A percentile compares a stretch with the other conserved stretches of the same genome.
Conservation (phyloP, 352 stramenopile species). For the Phytophthora megakarya region DNA sequence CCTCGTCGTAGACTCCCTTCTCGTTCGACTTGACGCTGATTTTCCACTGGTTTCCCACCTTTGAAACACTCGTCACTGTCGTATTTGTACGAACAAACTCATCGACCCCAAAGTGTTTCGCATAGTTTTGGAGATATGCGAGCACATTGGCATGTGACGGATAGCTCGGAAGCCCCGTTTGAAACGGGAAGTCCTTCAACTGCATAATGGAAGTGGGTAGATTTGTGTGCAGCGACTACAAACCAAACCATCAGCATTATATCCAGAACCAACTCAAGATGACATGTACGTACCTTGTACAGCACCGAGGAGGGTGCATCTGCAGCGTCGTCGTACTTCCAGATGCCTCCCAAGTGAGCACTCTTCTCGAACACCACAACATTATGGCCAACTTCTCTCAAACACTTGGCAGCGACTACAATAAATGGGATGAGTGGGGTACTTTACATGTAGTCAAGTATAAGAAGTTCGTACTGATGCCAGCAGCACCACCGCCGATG, state of each 20-base stretch:
- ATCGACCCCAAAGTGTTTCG: constrained; percentile 49
- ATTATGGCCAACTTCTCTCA: constrained; percentile 57
- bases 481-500: constrained; percentile 67
- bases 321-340: constrained; percentile 61
- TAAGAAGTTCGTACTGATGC: constrained; percentile 74
- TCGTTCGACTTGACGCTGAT: constrained; percentile 42
- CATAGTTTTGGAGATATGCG: constrained; percentile 64
- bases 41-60: constrained; percentile 34
- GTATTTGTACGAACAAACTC: constrained; percentile 51
- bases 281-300: constrained; percentile 58
- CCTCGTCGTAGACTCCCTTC: constrained; percentile 49
- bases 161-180: constrained; percentile 48
- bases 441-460: no score
- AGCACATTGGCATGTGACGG: constrained; percentile 62
- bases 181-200: constrained; percentile 61
- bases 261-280: not conserved
- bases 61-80: constrained; percentile 49
- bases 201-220: constrained; percentile 77
- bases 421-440: constrained; percentile 19
- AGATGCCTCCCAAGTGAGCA: constrained; percentile 59
- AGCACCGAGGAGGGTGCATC: constrained; percentile 55
- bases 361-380: constrained; percentile 74
- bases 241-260: not conserved
- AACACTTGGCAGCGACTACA: constrained; percentile 59
- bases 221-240: constrained; percentile 75